These are phyloP conservation scores for Rhododendron williamsianum DNA, from an alignment of 148 eudicot species.

Conservation along the genomic window DNA sequence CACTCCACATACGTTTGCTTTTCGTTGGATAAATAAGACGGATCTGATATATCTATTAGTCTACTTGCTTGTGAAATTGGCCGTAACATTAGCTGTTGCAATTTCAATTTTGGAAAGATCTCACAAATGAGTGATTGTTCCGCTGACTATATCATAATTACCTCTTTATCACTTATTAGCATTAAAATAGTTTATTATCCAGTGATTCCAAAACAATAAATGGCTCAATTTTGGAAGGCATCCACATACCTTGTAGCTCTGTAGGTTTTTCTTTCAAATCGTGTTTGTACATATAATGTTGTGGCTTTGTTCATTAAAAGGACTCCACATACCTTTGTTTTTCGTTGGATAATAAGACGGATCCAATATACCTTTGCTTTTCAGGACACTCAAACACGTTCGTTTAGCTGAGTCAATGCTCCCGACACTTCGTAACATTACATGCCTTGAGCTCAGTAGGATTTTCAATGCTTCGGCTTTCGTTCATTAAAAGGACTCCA, in stretches of 20 bases:
- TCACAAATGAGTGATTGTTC: neutral
- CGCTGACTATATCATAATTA: neutral
- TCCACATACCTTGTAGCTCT: neutral
- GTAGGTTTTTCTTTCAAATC: neutral
- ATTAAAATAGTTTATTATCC: neutral
- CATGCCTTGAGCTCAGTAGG: neutral
- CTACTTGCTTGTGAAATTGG: neutral
- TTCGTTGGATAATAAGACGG: neutral
- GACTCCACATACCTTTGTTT: neutral
- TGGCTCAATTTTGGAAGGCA: neutral
- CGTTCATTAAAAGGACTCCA: neutral
- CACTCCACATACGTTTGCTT: neutral
- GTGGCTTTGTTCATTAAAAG: neutral
- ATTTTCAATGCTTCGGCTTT: neutral
- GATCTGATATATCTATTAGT: neutral
- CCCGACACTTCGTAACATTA: too few relatives aligned
- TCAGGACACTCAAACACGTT: neutral
- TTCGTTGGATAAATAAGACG: neutral
- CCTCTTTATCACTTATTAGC: neutral
- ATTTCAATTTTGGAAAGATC: neutral
- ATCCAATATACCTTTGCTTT: neutral
- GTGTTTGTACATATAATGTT: neutral
- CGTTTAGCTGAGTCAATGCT: too few relatives aligned
- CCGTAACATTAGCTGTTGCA: neutral
- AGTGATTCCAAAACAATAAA: neutral